Evolutionary conservation across 2,329 filamentous ascomycete genomes (phyloP).

Genomic region (Epichloe festucae): DNA sequence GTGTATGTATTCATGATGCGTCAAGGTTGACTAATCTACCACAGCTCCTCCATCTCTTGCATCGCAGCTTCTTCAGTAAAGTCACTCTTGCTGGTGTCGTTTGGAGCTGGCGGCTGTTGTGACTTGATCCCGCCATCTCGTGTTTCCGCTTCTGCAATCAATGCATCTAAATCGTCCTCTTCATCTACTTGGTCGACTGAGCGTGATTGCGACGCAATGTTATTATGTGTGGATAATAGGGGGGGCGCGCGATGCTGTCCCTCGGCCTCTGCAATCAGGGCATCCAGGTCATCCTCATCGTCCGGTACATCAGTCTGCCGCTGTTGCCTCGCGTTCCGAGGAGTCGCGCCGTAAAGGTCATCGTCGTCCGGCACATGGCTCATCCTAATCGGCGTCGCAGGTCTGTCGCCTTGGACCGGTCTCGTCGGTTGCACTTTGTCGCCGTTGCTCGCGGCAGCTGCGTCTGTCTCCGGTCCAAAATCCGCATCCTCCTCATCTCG

Average conservation of each 20-base stretch:
- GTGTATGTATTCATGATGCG: neutral
- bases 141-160: constrained; percentile 36
- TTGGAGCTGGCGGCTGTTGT: constrained; percentile 5
- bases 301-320: constrained; percentile 19
- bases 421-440: constrained; percentile 18
- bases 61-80: constrained; percentile 55
- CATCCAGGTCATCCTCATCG: constrained; percentile 40
- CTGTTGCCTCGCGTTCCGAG: constrained; percentile 13
- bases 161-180: constrained; percentile 37
- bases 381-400: constrained; percentile 14
- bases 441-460: constrained; percentile 7
- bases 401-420: constrained; percentile 4
- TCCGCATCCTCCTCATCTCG: constrained; percentile 21
- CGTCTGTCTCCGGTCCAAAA: constrained; percentile 12
- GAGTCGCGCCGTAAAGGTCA: constrained; percentile 44
- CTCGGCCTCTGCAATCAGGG: constrained; percentile 38
- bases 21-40: constrained; percentile 9
- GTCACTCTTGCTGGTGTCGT: constrained; percentile 14
- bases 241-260: constrained; percentile 7
- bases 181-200: neutral
- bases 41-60: constrained; percentile 47
- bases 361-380: constrained; percentile 25
- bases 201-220: neutral
- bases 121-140: constrained; percentile 6
- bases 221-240: no score